These are phyloP conservation scores for Yamadazyma tumulicola DNA, from an alignment of 805 yeast genomes.

Conservation along the genomic window DNA sequence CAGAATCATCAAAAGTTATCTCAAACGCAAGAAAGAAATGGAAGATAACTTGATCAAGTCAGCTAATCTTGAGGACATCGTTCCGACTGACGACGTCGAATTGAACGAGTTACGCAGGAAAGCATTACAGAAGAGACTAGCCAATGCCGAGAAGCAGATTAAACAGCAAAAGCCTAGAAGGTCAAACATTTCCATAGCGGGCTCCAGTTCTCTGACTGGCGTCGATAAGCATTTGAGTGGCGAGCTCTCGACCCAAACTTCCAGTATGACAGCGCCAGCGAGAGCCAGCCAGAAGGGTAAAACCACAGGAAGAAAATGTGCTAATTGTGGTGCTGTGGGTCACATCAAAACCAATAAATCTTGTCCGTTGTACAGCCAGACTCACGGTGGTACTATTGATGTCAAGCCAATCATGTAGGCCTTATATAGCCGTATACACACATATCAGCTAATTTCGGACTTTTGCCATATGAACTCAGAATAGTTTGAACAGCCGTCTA, in stretches of 20 bases:
- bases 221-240: too few relatives aligned
- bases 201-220: too few relatives aligned
- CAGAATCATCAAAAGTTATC: constrained; percentile 79
- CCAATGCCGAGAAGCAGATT: constrained; percentile 69
- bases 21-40: constrained; percentile 63
- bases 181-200: constrained; percentile 11
- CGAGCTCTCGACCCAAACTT: background rate
- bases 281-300: constrained; percentile 73
- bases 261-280: constrained; percentile 32
- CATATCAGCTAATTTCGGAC: too few relatives aligned
- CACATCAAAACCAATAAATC: constrained; percentile 89
- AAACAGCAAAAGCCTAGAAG: constrained; percentile 33
- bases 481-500: too few relatives aligned
- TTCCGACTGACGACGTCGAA: constrained; percentile 80
- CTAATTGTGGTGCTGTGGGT: constrained; percentile 93
- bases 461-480: too few relatives aligned
- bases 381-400: constrained; percentile 2
- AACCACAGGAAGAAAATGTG: constrained; percentile 77
- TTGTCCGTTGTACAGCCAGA: constrained; percentile 71
- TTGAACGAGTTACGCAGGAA: constrained; percentile 73
- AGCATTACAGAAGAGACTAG: constrained; percentile 77
- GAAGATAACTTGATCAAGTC: constrained; percentile 53
- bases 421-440: too few relatives aligned
- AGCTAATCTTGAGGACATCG: constrained; percentile 67
- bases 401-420: too few relatives aligned